Evolutionary conservation across 2,329 filamentous ascomycete genomes (phyloP).

Genomic region (Neofusicoccum sp.): DNA sequence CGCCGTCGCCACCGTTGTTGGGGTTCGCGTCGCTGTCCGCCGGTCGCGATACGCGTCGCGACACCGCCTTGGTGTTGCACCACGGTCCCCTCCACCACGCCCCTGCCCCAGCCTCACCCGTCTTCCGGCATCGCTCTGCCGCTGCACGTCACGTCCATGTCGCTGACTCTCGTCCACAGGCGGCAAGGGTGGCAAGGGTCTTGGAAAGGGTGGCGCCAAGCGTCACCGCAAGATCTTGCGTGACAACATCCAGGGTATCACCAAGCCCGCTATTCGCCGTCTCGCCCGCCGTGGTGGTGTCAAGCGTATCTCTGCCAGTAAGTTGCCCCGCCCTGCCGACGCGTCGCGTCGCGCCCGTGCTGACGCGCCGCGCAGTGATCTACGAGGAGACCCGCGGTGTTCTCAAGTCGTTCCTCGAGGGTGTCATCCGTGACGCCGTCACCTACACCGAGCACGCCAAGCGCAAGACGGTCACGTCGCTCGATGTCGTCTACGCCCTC

Average conservation of each 20-base stretch:
- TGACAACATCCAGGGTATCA: conserved; percentile 99
- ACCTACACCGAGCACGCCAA: conserved; percentile 84
- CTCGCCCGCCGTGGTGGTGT: conserved; percentile 98
- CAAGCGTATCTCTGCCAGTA: conserved; percentile 99
- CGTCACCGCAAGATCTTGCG: conserved; percentile 98
- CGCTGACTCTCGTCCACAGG: conserved; percentile 62
- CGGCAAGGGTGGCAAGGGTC: conserved; percentile 95
- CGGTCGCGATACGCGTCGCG: conserved; percentile 20
- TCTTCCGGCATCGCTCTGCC: not conserved
- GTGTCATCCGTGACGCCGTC: conserved; percentile 77
- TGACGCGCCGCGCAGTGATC: conserved; percentile 60
- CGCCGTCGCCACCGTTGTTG: not conserved
- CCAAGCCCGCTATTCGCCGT: conserved; percentile 97
- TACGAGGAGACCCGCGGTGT: conserved; percentile 83
- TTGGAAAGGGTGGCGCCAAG: conserved; percentile 98
- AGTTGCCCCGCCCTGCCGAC: conserved; percentile 37
- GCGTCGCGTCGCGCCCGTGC: conserved; percentile 1
- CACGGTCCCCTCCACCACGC: conserved; percentile 21
- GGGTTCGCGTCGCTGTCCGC: conserved; percentile 21
- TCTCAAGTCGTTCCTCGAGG: conserved; percentile 81
- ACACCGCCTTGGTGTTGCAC: conserved; percentile 20
- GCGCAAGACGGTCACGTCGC: conserved; percentile 70
- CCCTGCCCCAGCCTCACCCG: not conserved
- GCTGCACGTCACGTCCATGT: conserved; percentile 20
- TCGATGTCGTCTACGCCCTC: conserved; percentile 65